Evolutionary conservation across 2,329 filamentous ascomycete species (phyloP).

Genomic region (Fusarium lyarnte): DNA sequence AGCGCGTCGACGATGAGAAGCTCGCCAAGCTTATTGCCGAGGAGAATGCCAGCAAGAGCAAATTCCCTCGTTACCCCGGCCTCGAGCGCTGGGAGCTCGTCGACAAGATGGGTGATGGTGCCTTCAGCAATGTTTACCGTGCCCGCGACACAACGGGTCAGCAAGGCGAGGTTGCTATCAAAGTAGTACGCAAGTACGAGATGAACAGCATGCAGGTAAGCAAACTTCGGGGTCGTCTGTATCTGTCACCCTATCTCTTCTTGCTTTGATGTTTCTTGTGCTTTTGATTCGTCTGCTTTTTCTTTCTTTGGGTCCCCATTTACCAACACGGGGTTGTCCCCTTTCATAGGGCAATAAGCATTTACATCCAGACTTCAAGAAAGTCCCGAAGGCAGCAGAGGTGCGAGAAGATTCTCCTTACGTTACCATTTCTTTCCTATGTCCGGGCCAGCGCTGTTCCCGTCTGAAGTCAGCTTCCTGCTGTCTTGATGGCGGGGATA

Average conservation of each 20-base stretch:
- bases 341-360: conserved; percentile 82
- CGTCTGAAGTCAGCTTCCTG: conserved; percentile 35
- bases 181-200: conserved; percentile 98
- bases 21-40: conserved; percentile 89
- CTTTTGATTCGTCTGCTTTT: conserved; percentile 3
- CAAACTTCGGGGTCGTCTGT: conserved; percentile 47
- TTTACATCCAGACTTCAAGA: conserved; percentile 96
- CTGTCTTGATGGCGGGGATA: conserved; percentile 27
- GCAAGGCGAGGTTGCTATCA: conserved; percentile 89
- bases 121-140: conserved; percentile 98
- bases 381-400: conserved; percentile 95
- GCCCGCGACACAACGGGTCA: conserved; percentile 79
- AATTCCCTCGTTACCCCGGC: conserved; percentile 73
- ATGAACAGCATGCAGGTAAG: conserved; percentile 99
- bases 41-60: conserved; percentile 85
- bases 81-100: conserved; percentile 77
- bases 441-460: conserved; percentile 33
- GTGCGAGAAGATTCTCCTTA: conserved; percentile 71
- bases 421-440: conserved; percentile 34
- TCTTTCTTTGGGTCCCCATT: conserved; percentile 46
- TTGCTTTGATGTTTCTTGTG: conserved; percentile 22
- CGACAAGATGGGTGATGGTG: conserved; percentile 99
- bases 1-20: conserved; percentile 69
- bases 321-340: conserved; percentile 64
- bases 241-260: conserved; percentile 38